These are phyloP conservation scores for Fusarium newnesense DNA, from an alignment of 2,329 filamentous ascomycete species.

Conservation along the genomic window DNA sequence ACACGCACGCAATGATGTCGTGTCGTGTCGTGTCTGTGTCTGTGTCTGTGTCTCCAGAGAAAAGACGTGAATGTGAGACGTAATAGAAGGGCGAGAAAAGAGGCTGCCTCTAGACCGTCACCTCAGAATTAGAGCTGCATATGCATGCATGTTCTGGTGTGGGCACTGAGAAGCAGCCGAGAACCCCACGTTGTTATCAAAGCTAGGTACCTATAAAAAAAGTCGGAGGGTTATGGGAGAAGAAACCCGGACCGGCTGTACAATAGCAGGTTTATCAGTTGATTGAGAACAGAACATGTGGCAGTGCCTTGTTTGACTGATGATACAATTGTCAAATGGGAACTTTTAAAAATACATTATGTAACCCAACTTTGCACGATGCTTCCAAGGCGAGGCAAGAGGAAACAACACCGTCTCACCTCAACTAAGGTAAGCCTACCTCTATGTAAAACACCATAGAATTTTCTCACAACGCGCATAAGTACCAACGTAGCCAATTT, in stretches of 20 bases:
- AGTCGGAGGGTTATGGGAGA: constrained; percentile 12
- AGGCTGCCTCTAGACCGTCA: constrained; percentile 15
- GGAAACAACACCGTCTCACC: constrained; percentile 18
- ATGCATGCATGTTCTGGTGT: constrained; percentile 26
- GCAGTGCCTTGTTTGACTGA: not conserved
- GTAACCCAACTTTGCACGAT: not conserved
- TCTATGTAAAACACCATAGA: constrained; percentile 20
- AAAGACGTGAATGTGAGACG: constrained; percentile 25
- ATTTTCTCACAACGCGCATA: not conserved
- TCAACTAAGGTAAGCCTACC: not conserved
- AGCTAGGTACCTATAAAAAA: not conserved
- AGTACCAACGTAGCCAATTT: not conserved
- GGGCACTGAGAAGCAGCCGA: constrained; percentile 17
- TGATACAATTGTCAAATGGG: not conserved
- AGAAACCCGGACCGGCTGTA: constrained; percentile 27
- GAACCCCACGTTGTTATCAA: constrained; percentile 32
- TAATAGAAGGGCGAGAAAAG: constrained; percentile 12
- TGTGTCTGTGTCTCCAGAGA: not conserved
- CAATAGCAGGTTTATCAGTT: not conserved
- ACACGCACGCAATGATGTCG: constrained; percentile 16
- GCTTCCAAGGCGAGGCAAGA: constrained; percentile 21
- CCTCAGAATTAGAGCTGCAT: constrained; percentile 11
- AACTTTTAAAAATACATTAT: not conserved
- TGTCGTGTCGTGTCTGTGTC: not conserved
- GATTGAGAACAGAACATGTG: not conserved